phyloP scores from a whole-genome alignment of 1,139 yeast species.

The Taphrina flavorubra region DNA sequence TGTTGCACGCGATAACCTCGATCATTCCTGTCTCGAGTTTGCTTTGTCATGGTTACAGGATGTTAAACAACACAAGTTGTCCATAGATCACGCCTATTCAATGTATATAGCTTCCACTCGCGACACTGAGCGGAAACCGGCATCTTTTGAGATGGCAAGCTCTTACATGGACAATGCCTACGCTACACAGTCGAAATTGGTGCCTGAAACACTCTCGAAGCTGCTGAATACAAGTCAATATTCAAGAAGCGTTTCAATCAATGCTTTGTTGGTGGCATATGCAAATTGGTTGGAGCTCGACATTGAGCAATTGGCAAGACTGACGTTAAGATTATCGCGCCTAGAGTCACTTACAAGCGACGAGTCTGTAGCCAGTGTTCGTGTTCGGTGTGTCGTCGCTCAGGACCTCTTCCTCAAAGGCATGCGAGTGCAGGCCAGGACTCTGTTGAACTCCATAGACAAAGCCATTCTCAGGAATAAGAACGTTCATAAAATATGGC shows the following conservation, averaged over 20 bases:
- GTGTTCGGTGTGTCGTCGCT: conserved; percentile 6
- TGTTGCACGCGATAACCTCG: conserved; percentile 86
- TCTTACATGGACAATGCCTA: not conserved
- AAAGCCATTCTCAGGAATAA: not conserved
- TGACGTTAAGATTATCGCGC: not conserved
- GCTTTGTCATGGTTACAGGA: conserved; percentile 75
- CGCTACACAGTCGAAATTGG: no score
- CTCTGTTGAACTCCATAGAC: not conserved
- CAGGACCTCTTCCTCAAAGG: conserved; percentile 2
- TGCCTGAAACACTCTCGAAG: not conserved
- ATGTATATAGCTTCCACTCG: not conserved
- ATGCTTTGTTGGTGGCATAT: not conserved
- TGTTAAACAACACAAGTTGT: not conserved
- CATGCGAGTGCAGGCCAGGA: conserved; percentile 8
- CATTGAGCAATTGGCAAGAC: not conserved
- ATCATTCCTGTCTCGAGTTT: conserved; percentile 71
- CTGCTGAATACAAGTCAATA: not conserved
- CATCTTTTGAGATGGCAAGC: not conserved
- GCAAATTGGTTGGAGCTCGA: conserved; percentile 1
- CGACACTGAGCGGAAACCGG: not conserved
- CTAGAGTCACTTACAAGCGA: not conserved
- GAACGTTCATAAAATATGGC: conserved; percentile 3
- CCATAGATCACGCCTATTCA: not conserved
- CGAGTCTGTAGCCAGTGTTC: not conserved
- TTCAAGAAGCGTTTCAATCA: not conserved